Evolutionary conservation across 805 yeast species (phyloP), one percentile per base, ranked within the genome.

Genomic region (Lipomyces orientalis): DNA sequence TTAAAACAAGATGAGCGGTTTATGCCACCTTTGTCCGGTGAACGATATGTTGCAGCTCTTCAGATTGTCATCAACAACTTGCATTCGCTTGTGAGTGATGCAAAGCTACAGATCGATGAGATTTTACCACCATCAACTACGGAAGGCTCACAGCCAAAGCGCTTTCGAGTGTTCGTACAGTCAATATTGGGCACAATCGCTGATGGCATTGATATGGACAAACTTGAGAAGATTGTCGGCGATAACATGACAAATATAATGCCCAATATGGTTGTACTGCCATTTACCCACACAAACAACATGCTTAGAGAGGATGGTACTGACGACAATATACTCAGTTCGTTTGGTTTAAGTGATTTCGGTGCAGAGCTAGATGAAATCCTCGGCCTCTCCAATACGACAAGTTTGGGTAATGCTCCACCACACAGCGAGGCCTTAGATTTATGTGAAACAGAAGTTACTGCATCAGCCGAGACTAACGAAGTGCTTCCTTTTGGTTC

Each of bases 11-110:
- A 56, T 56, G 55, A 56, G 55, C 29, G 49, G 8, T 56, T 62
- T 22, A 31, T 62, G 37, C 61, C 65, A 14, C 51, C 37, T 4
- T 29, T 62, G 29, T 31, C 29, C 14, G 65, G 65, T 16, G 54
- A 57, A 34, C n/a, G 29, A 8, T 62, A 62, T 37, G 6, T 56
- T 22, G 29, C 35, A 19, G 33, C 61, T 29, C 52, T 56, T 8
- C 16, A 19, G 19, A n/a, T 33, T 16, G 14, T 39, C 55, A 35
- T 56, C 43, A 22, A 16, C 43, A 31, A 16, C 37, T 56, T 56
- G 60, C 35, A 56, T 14, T 22, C 49, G 9, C 31, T 31, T 14
- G 37, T 39, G 6, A 1, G 7, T 12, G 49, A 39, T 25, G 49
- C 60, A n/a, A 56, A 56, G 60, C 34, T 12, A 19, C 35, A 25